Evolutionary conservation across 2,329 filamentous ascomycete species (phyloP).

Genomic region (Remersonia thermophila): DNA sequence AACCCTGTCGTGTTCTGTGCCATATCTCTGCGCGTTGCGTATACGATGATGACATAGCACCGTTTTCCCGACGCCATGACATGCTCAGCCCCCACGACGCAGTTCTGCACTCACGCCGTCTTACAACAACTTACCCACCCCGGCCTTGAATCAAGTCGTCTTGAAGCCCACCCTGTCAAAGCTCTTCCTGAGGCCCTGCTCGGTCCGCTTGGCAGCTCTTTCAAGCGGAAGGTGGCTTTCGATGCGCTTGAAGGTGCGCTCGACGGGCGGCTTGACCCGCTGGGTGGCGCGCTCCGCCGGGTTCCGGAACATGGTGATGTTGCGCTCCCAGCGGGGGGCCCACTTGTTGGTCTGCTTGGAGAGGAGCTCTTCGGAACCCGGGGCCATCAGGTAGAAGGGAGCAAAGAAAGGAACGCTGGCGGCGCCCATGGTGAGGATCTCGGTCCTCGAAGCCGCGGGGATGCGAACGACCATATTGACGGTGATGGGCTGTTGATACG

Average conservation of each 20-base stretch:
- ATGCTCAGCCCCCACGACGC: too few relatives aligned
- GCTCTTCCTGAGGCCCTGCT: conserved; percentile 13
- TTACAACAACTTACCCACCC: too few relatives aligned
- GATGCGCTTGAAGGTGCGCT: conserved; percentile 16
- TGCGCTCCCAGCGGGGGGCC: conserved; percentile 48
- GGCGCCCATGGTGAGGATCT: conserved; percentile 40
- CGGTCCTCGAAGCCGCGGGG: conserved; percentile 34
- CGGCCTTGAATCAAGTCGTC: conserved; percentile 2
- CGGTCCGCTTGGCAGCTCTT: conserved; percentile 13
- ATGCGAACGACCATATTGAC: conserved; percentile 39
- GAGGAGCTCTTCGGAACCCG: conserved; percentile 42
- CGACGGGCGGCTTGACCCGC: conserved; percentile 14
- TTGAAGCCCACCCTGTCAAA: conserved; percentile 13
- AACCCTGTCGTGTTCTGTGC: too few relatives aligned
- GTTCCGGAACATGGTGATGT: conserved; percentile 38
- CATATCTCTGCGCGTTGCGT: too few relatives aligned
- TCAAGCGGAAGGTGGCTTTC: conserved; percentile 17
- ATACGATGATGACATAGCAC: too few relatives aligned
- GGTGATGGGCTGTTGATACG: conserved; percentile 6
- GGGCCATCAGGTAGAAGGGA: conserved; percentile 45
- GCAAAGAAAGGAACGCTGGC: conserved; percentile 42
- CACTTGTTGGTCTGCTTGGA: conserved; percentile 42
- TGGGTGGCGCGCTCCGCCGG: conserved; percentile 17
- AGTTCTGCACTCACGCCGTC: too few relatives aligned
- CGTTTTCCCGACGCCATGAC: too few relatives aligned